Conservation (phyloP, 495 filamentous ascomycete genomes). For the Xylaria grammica region DNA sequence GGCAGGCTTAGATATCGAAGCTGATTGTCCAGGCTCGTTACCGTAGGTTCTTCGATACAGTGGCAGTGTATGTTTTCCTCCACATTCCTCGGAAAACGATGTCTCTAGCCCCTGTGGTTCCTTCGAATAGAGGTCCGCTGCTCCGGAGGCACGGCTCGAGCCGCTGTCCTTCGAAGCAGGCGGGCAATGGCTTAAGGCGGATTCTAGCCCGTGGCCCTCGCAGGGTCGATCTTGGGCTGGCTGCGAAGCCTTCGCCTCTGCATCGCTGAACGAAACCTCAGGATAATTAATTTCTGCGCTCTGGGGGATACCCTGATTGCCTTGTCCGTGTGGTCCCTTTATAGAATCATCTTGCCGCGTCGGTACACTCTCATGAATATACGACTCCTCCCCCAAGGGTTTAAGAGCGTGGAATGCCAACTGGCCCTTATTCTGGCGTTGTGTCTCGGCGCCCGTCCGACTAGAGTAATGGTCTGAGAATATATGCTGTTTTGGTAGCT, state of each 20-base stretch:
- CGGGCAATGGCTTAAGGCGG: slow-evolving; percentile 30
- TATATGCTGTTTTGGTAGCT: slow-evolving; percentile 5
- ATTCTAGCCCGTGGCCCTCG: slow-evolving; percentile 31
- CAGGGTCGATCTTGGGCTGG: slow-evolving; percentile 42
- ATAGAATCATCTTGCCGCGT: too few species aligned
- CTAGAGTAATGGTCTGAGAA: slow-evolving; percentile 5
- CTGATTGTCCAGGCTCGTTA: slow-evolving; percentile 21
- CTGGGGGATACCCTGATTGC: slow-evolving; percentile 14
- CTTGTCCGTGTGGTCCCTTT: too few species aligned
- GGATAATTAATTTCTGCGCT: slow-evolving; percentile 13
- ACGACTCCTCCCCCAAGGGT: too few species aligned
- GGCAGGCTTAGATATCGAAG: not conserved
- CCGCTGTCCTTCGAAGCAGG: slow-evolving; percentile 19
- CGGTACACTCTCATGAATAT: too few species aligned
- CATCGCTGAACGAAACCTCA: not conserved
- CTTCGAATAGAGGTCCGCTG: slow-evolving; percentile 40
- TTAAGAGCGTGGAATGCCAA: too few species aligned
- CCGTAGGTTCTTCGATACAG: slow-evolving; percentile 36
- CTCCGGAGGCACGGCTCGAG: slow-evolving; percentile 10
- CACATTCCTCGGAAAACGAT: slow-evolving; percentile 42
- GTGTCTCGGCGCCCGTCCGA: not conserved
- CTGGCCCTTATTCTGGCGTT: too few species aligned
- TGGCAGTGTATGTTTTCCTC: slow-evolving; percentile 27
- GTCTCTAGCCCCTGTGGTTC: slow-evolving; percentile 45
- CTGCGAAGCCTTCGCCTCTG: not conserved